Conservation (phyloP, 2,329 filamentous ascomycete species). For the Trichophyton equinum region DNA sequence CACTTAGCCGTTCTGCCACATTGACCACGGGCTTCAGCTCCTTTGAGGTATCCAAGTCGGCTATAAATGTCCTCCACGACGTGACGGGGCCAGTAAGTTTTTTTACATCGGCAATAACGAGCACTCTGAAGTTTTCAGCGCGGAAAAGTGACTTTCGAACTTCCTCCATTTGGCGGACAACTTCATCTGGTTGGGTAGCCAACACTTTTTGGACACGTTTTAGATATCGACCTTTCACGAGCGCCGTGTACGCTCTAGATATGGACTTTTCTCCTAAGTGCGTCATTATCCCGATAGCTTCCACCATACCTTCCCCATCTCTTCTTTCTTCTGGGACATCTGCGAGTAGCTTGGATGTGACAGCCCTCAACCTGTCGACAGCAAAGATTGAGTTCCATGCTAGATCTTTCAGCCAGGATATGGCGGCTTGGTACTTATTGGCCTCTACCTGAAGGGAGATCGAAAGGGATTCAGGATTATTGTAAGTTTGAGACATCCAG, state of each 20-base stretch:
- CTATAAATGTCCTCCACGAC: slow-evolving; percentile 58
- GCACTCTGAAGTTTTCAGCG: slow-evolving; percentile 71
- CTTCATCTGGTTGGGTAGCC: slow-evolving; percentile 58
- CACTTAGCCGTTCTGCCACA: slow-evolving; percentile 57
- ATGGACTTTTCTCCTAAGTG: slow-evolving; percentile 68
- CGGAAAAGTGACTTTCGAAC: slow-evolving; percentile 65
- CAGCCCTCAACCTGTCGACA: slow-evolving; percentile 48
- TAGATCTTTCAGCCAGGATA: slow-evolving; percentile 73
- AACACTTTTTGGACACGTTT: slow-evolving; percentile 74
- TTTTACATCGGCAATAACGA: slow-evolving; percentile 69
- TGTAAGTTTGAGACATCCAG: slow-evolving; percentile 53
- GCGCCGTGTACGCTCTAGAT: slow-evolving; percentile 61
- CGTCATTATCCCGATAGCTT: slow-evolving; percentile 57
- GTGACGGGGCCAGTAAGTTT: slow-evolving; percentile 64
- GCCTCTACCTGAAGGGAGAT: slow-evolving; percentile 78
- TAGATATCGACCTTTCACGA: slow-evolving; percentile 79
- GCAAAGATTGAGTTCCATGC: slow-evolving; percentile 88
- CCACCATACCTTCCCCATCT: slow-evolving; percentile 54
- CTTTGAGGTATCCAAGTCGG: slow-evolving; percentile 39
- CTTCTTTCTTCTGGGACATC: slow-evolving; percentile 90
- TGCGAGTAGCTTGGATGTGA: slow-evolving; percentile 68
- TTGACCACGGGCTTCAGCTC: slow-evolving; percentile 59
- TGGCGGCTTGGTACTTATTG: slow-evolving; percentile 70
- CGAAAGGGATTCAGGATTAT: slow-evolving; percentile 63
- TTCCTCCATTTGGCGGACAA: slow-evolving; percentile 64